Evolutionary conservation across 192 early-diverging fungal genomes (phyloP).

Genomic region (Jimgerdemannia flammicorona): DNA sequence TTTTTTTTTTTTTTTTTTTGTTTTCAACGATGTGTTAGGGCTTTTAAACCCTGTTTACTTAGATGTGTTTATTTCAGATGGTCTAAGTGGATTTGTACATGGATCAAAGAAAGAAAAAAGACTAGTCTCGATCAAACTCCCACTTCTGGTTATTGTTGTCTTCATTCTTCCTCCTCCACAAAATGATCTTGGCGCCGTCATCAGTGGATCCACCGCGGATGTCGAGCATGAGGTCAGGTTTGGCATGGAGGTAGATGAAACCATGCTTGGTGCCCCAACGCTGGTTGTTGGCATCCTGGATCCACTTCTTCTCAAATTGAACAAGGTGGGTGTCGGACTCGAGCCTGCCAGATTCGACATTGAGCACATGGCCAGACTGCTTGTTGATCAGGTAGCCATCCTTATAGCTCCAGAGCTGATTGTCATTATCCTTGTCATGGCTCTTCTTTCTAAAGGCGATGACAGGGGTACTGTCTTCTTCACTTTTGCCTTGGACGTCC

Average conservation of each 20-base stretch:
- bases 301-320: constrained; percentile 27
- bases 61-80: no score
- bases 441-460: no score
- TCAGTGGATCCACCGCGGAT: constrained; percentile 9
- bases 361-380: constrained; percentile 25
- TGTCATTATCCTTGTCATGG: no score
- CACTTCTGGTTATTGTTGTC: background rate
- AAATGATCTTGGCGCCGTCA: background rate
- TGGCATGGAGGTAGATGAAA: constrained; percentile 24
- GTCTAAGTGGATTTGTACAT: no score
- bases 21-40: no score
- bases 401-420: constrained; percentile 28
- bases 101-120: no score
- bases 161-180: background rate
- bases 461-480: no score
- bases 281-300: constrained; percentile 27
- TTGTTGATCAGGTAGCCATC: constrained; percentile 33
- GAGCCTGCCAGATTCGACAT: constrained; percentile 25
- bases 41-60: no score
- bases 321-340: constrained; percentile 25
- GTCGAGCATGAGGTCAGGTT: constrained; percentile 30
- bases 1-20: no score
- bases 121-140: background rate
- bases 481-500: no score
- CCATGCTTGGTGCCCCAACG: constrained; percentile 29